These are phyloP conservation scores for Geosiphon pyriformis DNA, from an alignment of 192 early-diverging fungal species.

Conservation along the genomic window DNA sequence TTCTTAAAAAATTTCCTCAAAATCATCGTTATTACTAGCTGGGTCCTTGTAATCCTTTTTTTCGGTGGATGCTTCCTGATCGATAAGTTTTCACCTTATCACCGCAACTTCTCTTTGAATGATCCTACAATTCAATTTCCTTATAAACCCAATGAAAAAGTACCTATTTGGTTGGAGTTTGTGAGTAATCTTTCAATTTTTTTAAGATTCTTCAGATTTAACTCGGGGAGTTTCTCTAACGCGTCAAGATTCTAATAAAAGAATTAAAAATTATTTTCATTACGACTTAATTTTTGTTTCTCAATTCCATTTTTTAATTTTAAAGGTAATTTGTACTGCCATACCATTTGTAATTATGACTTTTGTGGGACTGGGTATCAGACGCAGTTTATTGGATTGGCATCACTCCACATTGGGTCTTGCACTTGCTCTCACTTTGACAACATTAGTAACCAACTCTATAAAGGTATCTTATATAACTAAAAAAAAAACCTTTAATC, in stretches of 20 bases:
- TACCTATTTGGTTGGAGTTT: slow-evolving; percentile 38
- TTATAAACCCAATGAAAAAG: slow-evolving; percentile 36
- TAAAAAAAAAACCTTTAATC: slow-evolving; percentile 14
- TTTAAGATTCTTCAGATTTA: not conserved
- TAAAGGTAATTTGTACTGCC: slow-evolving; percentile 32
- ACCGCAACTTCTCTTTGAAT: slow-evolving; percentile 65
- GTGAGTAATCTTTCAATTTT: slow-evolving; percentile 14
- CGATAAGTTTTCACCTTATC: slow-evolving; percentile 56
- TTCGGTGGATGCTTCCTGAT: slow-evolving; percentile 50
- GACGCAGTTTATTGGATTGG: slow-evolving; percentile 33
- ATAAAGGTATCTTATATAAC: too few relatives aligned
- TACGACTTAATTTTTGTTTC: not conserved
- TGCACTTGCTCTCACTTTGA: slow-evolving; percentile 36
- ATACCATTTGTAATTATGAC: slow-evolving; percentile 33
- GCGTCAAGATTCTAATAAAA: too few relatives aligned
- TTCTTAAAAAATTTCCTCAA: too few relatives aligned
- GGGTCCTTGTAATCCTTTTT: slow-evolving; percentile 52
- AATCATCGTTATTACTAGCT: too few relatives aligned
- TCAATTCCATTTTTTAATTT: slow-evolving; percentile 8
- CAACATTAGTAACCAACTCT: slow-evolving; percentile 43
- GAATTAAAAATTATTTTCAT: too few relatives aligned
- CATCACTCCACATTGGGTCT: slow-evolving; percentile 40
- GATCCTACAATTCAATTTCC: slow-evolving; percentile 66
- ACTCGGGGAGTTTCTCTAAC: too few relatives aligned
- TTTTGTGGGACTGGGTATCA: slow-evolving; percentile 21